Percentiles rank a stretch among this genome's conserved stretches.
These are phyloP conservation scores for Aspergillus panamensis DNA, from an alignment of 495 filamentous ascomycete species.

Conservation along the genomic window DNA sequence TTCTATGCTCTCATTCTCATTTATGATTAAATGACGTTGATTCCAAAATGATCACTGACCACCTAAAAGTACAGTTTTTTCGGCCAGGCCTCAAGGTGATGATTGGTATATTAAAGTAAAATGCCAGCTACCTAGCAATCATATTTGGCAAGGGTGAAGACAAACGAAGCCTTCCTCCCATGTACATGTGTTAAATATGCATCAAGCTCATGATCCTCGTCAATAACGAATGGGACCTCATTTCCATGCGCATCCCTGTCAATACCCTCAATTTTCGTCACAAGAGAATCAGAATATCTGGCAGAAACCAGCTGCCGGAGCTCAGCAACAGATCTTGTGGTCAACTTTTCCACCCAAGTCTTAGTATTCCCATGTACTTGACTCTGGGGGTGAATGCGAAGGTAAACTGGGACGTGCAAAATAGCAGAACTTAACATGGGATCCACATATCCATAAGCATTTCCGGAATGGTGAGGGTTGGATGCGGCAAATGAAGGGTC, in stretches of 20 bases:
- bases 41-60: no score
- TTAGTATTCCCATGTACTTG: slow-evolving; percentile 42
- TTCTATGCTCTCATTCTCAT: no score
- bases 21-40: no score
- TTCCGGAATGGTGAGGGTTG: slow-evolving; percentile 37
- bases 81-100: neutral
- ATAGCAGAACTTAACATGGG: slow-evolving; percentile 29
- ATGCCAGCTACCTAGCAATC: neutral
- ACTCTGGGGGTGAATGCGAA: slow-evolving; percentile 58
- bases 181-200: slow-evolving; percentile 63
- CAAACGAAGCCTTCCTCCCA: slow-evolving; percentile 63
- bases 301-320: slow-evolving; percentile 51
- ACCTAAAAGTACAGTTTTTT: neutral
- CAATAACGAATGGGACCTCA: slow-evolving; percentile 57
- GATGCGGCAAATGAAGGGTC: slow-evolving; percentile 45
- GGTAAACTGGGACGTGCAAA: slow-evolving; percentile 55
- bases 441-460: slow-evolving; percentile 38
- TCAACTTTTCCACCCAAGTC: slow-evolving; percentile 62
- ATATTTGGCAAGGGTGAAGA: slow-evolving; percentile 42
- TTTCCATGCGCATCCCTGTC: slow-evolving; percentile 56
- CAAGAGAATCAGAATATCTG: slow-evolving; percentile 52
- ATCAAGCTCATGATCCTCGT: slow-evolving; percentile 65
- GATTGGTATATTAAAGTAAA: neutral
- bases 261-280: slow-evolving; percentile 61
- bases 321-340: slow-evolving; percentile 51